Evolutionary conservation across 2,329 filamentous ascomycete species (phyloP).

Genomic region (Ramichloridium luteum): DNA sequence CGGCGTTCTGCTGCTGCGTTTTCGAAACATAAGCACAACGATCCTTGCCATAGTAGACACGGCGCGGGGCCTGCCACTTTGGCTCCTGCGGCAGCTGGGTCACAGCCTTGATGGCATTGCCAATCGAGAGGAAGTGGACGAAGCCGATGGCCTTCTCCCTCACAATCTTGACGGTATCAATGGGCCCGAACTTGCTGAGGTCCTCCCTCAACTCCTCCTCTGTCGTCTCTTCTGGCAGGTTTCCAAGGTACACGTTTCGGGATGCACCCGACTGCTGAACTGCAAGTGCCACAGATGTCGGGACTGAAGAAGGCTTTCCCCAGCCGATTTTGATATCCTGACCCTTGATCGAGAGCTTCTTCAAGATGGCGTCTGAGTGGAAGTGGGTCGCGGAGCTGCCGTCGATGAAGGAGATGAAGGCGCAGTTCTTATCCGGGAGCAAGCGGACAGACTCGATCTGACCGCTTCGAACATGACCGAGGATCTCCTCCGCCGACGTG

Average conservation of each 20-base stretch:
- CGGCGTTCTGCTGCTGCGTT: constrained; percentile 97
- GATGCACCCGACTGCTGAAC: constrained; percentile 96
- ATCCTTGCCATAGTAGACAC: constrained; percentile 98
- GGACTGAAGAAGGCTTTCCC: constrained; percentile 97
- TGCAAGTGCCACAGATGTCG: constrained; percentile 90
- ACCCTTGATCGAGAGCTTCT: constrained; percentile 96
- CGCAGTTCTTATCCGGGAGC: constrained; percentile 97
- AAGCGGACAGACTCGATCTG: constrained; percentile 98
- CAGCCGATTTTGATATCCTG: constrained; percentile 99
- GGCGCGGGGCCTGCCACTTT: constrained; percentile 90
- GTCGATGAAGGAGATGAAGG: constrained; percentile 97
- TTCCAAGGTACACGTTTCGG: constrained; percentile 92
- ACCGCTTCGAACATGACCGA: constrained; percentile 89
- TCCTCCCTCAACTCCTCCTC: constrained; percentile 93
- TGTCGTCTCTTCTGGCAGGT: constrained; percentile 75
- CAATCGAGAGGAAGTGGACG: constrained; percentile 92
- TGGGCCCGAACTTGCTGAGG: constrained; percentile 86
- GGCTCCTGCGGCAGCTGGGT: constrained; percentile 89
- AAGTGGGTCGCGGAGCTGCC: constrained; percentile 97
- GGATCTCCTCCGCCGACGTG: constrained; percentile 89
- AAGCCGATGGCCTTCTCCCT: constrained; percentile 97
- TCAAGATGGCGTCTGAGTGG: constrained; percentile 98
- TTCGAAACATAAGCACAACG: constrained; percentile 97
- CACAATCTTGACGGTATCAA: constrained; percentile 96
- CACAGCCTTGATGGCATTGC: constrained; percentile 96